These are phyloP conservation scores for Trichoderma sp. DNA, from an alignment of 2,329 filamentous ascomycete genomes.

Conservation along the genomic window DNA sequence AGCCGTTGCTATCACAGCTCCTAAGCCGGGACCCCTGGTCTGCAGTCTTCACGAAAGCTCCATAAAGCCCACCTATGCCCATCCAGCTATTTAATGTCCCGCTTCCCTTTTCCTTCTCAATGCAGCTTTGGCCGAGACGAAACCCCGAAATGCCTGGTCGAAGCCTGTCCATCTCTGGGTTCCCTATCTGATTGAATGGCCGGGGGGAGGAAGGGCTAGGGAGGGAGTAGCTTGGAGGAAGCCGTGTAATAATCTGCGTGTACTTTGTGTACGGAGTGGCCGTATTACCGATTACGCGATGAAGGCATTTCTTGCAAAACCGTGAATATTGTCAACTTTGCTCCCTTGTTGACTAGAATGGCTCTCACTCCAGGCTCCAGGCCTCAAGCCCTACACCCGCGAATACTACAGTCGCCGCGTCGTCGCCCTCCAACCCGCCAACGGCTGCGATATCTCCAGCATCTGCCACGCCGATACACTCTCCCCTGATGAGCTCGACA, in stretches of 20 bases:
- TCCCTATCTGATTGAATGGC: neutral
- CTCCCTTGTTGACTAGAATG: neutral
- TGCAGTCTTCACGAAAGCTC: neutral
- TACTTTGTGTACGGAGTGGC: neutral
- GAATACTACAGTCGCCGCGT: conserved; percentile 35
- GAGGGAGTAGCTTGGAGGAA: neutral
- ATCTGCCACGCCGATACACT: conserved; percentile 60
- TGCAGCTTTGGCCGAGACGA: neutral
- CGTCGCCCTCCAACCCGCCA: conserved; percentile 6
- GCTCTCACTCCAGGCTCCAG: conserved; percentile 32
- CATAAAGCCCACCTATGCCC: conserved; percentile 10
- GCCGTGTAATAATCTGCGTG: neutral
- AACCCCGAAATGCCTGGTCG: neutral
- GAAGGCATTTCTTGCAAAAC: conserved; percentile 6
- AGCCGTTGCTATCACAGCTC: neutral
- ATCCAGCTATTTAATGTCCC: neutral
- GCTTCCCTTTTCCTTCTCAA: neutral
- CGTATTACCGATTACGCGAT: conserved; percentile 16
- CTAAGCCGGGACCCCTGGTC: neutral
- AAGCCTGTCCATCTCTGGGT: neutral
- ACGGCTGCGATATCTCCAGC: conserved; percentile 50
- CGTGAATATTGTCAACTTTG: neutral
- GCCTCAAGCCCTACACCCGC: conserved; percentile 48
- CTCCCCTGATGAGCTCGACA: conserved; percentile 46
- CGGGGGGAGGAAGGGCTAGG: neutral